These are phyloP conservation scores for Penicillium robsamsonii DNA, from an alignment of 495 filamentous ascomycete genomes.

Conservation along the genomic window DNA sequence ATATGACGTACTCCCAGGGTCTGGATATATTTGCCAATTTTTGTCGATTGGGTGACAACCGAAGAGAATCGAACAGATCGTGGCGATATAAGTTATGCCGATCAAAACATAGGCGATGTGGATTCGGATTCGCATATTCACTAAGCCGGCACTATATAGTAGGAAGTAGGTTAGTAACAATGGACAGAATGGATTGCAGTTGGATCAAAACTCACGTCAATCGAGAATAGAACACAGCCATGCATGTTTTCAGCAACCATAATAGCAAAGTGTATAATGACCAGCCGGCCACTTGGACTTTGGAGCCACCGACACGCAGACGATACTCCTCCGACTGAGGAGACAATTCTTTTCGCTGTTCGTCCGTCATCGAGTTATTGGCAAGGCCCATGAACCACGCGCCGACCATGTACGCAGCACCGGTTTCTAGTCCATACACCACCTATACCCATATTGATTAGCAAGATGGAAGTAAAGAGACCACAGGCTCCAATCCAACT, in stretches of 20 bases:
- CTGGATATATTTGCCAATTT: conserved; percentile 58
- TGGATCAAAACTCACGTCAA: conserved; percentile 48
- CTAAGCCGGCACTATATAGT: conserved; percentile 40
- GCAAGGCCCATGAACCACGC: conserved; percentile 49
- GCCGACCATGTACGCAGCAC: conserved; percentile 47
- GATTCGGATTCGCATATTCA: conserved; percentile 50
- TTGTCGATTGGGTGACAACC: conserved; percentile 53
- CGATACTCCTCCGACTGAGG: conserved; percentile 46
- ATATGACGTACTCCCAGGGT: conserved; percentile 54
- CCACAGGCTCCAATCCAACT: conserved; percentile 14
- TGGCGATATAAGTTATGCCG: conserved; percentile 51
- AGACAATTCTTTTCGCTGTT: conserved; percentile 41
- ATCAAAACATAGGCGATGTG: conserved; percentile 53
- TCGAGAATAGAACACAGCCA: conserved; percentile 59
- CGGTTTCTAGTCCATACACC: conserved; percentile 42
- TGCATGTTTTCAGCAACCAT: conserved; percentile 58
- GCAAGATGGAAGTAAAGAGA: not conserved
- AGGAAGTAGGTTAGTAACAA: conserved; percentile 10
- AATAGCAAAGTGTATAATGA: conserved; percentile 55
- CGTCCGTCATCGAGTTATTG: conserved; percentile 56
- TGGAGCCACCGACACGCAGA: conserved; percentile 54
- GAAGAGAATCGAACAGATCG: conserved; percentile 52
- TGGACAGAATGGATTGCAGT: not conserved
- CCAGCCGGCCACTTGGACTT: conserved; percentile 57
- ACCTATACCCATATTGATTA: conserved; percentile 27